Evolutionary conservation across 1,284 basidiomycete genomes (phyloP).

Genomic region (Sporisorium graminicola): DNA sequence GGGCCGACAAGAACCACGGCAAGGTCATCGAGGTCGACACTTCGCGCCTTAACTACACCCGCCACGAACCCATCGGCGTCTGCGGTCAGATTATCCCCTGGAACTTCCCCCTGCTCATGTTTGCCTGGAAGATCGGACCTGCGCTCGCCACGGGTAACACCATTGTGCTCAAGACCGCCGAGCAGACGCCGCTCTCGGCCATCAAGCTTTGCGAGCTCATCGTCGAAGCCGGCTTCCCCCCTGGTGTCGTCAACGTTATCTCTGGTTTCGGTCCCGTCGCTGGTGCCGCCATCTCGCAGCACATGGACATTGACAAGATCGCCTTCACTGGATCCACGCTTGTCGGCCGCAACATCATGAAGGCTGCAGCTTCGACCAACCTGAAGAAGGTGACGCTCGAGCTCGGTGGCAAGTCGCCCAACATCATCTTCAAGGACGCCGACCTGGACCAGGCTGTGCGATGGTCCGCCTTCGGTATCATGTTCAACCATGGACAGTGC

Average conservation of each 20-base stretch:
- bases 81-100: conserved; percentile 71
- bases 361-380: conserved; percentile 84
- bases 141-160: conserved; percentile 71
- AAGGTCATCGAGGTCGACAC: conserved; percentile 85
- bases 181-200: conserved; percentile 78
- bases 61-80: conserved; percentile 94
- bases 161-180: conserved; percentile 77
- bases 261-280: conserved; percentile 85
- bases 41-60: conserved; percentile 76
- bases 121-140: conserved; percentile 74
- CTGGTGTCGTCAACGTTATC: conserved; percentile 79
- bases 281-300: conserved; percentile 76
- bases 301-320: conserved; percentile 78
- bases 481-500: conserved; percentile 75
- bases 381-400: conserved; percentile 86
- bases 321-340: conserved; percentile 75
- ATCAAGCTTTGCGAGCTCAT: conserved; percentile 81
- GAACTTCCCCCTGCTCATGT: conserved; percentile 78
- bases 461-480: conserved; percentile 84
- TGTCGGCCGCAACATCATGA: conserved; percentile 81
- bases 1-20: conserved; percentile 84
- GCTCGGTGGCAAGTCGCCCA: conserved; percentile 86
- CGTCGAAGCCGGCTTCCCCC: conserved; percentile 83
- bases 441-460: conserved; percentile 71
- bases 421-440: conserved; percentile 79